Evolutionary conservation across 2,329 filamentous ascomycete genomes (phyloP).

Genomic region (Mycosphaerella arachidis): DNA sequence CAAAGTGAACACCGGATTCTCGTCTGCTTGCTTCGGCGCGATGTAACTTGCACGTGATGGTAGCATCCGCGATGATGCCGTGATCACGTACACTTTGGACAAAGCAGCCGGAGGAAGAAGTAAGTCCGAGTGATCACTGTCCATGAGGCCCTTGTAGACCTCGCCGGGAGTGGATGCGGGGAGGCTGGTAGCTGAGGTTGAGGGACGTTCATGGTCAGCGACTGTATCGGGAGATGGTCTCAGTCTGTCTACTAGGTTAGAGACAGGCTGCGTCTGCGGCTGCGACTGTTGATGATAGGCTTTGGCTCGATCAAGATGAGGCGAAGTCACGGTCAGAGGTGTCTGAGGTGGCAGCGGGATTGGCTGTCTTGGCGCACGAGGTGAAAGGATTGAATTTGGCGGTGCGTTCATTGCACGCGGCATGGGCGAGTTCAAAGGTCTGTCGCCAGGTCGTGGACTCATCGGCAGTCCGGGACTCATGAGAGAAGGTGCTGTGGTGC

Average conservation of each 20-base stretch:
- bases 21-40: slow-evolving; percentile 73
- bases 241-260: slow-evolving; percentile 20
- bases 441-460: slow-evolving; percentile 58
- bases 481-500: slow-evolving; percentile 43
- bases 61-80: slow-evolving; percentile 90
- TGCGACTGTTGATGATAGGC: slow-evolving; percentile 30
- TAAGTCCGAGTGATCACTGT: slow-evolving; percentile 81
- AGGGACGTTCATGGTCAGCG: slow-evolving; percentile 25
- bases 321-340: slow-evolving; percentile 58
- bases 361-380: slow-evolving; percentile 67
- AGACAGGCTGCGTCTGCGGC: slow-evolving; percentile 14
- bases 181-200: slow-evolving; percentile 22
- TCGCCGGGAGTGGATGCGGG: slow-evolving; percentile 34
- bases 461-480: slow-evolving; percentile 58
- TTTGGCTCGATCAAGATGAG: slow-evolving; percentile 40
- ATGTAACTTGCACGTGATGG: slow-evolving; percentile 83
- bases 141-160: slow-evolving; percentile 73
- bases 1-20: slow-evolving; percentile 90
- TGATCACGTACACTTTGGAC: slow-evolving; percentile 76
- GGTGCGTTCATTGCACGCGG: slow-evolving; percentile 54
- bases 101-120: slow-evolving; percentile 84
- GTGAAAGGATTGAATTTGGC: slow-evolving; percentile 62
- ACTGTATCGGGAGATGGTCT: slow-evolving; percentile 23
- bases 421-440: slow-evolving; percentile 56
- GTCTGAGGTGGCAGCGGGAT: slow-evolving; percentile 69